These are phyloP conservation scores for Capsicum rhomboideum DNA, from an alignment of 257 asterid species.

Conservation along the genomic window DNA sequence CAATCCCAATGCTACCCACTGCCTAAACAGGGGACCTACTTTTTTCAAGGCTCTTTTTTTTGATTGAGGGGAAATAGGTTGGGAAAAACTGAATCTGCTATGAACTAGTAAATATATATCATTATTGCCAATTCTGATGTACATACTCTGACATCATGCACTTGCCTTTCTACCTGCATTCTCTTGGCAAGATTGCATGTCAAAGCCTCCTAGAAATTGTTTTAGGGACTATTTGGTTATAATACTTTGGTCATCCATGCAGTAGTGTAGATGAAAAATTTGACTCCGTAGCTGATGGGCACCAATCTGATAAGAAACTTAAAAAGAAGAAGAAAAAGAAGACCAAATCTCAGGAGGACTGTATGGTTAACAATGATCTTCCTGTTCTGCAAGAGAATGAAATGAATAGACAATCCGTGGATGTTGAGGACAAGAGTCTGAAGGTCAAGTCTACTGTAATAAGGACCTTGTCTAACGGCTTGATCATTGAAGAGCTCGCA, in stretches of 20 bases:
- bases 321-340: constrained; percentile 46
- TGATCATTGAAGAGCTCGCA: constrained; percentile 61
- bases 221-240: background rate
- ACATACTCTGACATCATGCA: background rate
- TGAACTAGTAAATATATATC: background rate
- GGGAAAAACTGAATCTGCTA: background rate
- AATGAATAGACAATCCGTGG: constrained; percentile 7
- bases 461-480: constrained; percentile 64
- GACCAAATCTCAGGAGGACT: constrained; percentile 16
- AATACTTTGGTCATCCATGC: constrained; percentile 3
- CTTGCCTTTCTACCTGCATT: background rate
- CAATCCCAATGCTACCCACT: background rate
- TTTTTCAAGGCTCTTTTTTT: background rate
- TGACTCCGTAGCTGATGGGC: constrained; percentile 21
- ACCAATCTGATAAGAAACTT: constrained; percentile 27
- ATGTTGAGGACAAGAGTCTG: constrained; percentile 16
- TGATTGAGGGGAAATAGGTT: background rate
- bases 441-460: constrained; percentile 10
- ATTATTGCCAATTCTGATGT: background rate
- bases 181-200: background rate
- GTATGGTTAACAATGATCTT: background rate
- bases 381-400: constrained; percentile 18
- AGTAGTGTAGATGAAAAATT: constrained; percentile 18
- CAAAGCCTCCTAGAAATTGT: background rate
- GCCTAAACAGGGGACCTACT: background rate